phyloP scores from a whole-genome alignment of 768 basidiomycete genomes.

The Trametes sanguinea region DNA sequence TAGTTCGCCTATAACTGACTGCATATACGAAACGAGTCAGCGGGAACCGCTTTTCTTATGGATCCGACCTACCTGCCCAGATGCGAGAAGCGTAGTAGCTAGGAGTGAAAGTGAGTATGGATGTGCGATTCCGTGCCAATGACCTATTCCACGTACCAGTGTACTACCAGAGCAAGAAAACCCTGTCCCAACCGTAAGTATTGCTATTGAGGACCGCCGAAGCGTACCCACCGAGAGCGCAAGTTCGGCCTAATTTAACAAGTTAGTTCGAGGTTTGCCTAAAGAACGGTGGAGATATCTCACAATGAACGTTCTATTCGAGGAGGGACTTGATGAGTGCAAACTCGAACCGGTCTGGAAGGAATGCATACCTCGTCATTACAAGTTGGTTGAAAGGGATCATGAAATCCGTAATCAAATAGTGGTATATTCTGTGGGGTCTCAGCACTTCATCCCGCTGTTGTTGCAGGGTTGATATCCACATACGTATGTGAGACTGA shows the following conservation, averaged over 20 bases:
- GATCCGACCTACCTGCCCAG: constrained; percentile 3
- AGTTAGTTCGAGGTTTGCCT: background rate
- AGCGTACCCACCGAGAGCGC: constrained; percentile 20
- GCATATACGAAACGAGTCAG: background rate
- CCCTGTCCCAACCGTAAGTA: constrained; percentile 9
- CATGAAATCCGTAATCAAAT: constrained; percentile 28
- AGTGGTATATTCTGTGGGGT: constrained; percentile 24
- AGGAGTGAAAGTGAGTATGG: background rate
- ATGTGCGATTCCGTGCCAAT: background rate
- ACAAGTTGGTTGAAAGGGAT: constrained; percentile 18
- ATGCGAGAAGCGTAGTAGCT: constrained; percentile 28
- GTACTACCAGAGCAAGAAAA: constrained; percentile 22
- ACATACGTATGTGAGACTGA: constrained; percentile 30
- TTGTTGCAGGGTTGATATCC: background rate
- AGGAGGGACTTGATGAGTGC: background rate
- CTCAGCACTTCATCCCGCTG: background rate
- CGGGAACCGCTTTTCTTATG: no score
- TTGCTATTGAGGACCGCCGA: background rate
- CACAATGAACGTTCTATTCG: constrained; percentile 26
- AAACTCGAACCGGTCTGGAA: background rate
- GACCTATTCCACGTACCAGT: constrained; percentile 14
- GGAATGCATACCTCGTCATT: constrained; percentile 21
- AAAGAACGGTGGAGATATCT: background rate
- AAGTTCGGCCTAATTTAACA: constrained; percentile 17
- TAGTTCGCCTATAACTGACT: constrained; percentile 2